Base-by-base conservation (phyloP, 306 rosid species). In the Potentilla sterilis region DNA sequence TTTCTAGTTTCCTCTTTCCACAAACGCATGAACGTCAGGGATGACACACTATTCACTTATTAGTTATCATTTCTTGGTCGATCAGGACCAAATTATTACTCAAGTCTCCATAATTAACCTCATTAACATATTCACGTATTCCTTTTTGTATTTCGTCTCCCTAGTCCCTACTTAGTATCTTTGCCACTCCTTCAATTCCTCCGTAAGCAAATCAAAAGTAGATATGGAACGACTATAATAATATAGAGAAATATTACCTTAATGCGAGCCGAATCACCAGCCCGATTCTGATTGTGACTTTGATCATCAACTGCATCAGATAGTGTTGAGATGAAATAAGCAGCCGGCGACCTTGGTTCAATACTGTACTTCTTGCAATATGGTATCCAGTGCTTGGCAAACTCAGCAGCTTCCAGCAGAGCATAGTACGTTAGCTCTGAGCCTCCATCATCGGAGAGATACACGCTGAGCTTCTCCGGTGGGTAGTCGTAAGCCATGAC, bases 371-470 rank as follows among this genome's bases (percentile, higher is more conserved):
- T 83, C 13, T 22, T 86, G 42, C 89, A 86, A 19, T 83, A 81
- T 9, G 89, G 89, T 3, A 83, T 43, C 89, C 89, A 86, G 0
- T 16, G 48, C 38, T 73, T 81, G 0, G 89, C 84, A 67, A 86
- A 86, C 4, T 59, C 18, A 58, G 43, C 65, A 4, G 87, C 87
- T 71, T 83, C 86, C 55, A 32, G 72, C 0, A 83, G 43, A 0
- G 72, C 86, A 43, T 73, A 79, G 0, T 69, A 44, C 0, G 87
- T 86, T 1, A 79, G 40, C 1, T 79, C 57, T 1, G 79, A 66
- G 0, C 69, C 87, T 0, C 87, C 89, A 6, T 86, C 89, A 14
- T 86, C 89, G 0, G 87, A 83, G 4, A 86, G 85, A 67, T 86
- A 86, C 21, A 86, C 86, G 2, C 82, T 52, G 1, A 86, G 75